Evolutionary conservation across 2,329 filamentous ascomycete genomes (phyloP), one percentile per base, ranked within the genome.

Genomic region (Sordariomycetes sp.): DNA sequence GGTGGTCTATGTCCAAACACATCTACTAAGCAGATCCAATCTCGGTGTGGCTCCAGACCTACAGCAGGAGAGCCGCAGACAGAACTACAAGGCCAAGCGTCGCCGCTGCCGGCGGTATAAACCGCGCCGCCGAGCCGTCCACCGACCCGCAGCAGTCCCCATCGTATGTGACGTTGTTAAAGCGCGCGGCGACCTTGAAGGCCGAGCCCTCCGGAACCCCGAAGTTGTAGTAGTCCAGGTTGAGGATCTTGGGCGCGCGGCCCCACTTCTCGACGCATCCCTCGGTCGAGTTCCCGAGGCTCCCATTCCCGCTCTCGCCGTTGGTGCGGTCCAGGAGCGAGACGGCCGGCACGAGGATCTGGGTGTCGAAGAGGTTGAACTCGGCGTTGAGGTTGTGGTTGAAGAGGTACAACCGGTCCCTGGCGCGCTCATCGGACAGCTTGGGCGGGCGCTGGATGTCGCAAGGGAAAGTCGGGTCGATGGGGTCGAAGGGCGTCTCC

Each of bases 351-450:
- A 94, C 85, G 8, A 91, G 74, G 53, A 94, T 68, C 22, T 78
- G 74, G 18, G 80, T 68, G 34, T 82, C 83, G 2, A 85, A 81
- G 40, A 95, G 72, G 57, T 80, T 80, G 61, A 96, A 81, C 63
- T 91, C 79, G 60, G 87, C 79, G 69, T 96, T 96, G 60, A 96
- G 79, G 68, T 97, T 97, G 75, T 97, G 92, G 72, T 97, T 97
- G 66, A 88, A 81, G 67, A 96, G 79, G 69, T 92, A 95, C 71
- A 96, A 78, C 51, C 85, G 79, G 34, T 85, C 76, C 59, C 76
- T 74, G 1, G 83, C 80, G 0, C 81, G 79, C 8, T 81, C 76
- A 0, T 69, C 66, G 2, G 73, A 65, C 59, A 95, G 74, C 51
- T 81, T 74, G 0, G 89, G 89, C 0, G 92, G 91, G 0, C 92